Evolutionary conservation across 2,329 filamentous ascomycete species (phyloP).

Genomic region (Exophiala xenobiotica): DNA sequence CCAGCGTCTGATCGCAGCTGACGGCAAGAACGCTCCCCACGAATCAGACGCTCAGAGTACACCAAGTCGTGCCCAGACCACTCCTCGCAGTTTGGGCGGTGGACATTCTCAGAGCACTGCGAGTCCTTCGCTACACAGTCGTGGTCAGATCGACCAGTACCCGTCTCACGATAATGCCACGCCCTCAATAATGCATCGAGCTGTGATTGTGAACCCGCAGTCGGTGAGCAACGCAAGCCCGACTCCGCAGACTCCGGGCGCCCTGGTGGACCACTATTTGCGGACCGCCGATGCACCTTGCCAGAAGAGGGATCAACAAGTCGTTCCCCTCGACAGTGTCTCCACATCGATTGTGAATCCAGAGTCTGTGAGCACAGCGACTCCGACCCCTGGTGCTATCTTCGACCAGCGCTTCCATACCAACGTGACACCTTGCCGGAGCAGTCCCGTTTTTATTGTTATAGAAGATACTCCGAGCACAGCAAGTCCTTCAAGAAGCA

Average conservation of each 20-base stretch:
- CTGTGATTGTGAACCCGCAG: not conserved
- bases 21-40: constrained; percentile 33
- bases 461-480: not conserved
- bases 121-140: not conserved
- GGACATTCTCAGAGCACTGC: not conserved
- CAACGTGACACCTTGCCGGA: no score
- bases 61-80: constrained; percentile 8
- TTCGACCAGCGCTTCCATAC: no score
- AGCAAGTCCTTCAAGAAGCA: no score
- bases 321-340: no score
- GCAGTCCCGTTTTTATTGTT: no score
- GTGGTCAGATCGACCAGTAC: no score
- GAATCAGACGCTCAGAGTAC: not conserved
- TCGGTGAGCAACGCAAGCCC: not conserved
- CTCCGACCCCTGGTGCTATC: no score
- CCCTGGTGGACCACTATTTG: not conserved
- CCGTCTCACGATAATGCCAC: no score
- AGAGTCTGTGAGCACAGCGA: no score
- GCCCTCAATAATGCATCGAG: not conserved
- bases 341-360: no score
- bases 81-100: not conserved
- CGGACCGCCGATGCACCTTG: not conserved
- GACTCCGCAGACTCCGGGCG: no score
- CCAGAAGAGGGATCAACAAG: no score
- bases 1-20: constrained; percentile 57